Evolutionary conservation across 176 grass and related monocot species (phyloP).

Genomic region (Cymbopogon citratus): DNA sequence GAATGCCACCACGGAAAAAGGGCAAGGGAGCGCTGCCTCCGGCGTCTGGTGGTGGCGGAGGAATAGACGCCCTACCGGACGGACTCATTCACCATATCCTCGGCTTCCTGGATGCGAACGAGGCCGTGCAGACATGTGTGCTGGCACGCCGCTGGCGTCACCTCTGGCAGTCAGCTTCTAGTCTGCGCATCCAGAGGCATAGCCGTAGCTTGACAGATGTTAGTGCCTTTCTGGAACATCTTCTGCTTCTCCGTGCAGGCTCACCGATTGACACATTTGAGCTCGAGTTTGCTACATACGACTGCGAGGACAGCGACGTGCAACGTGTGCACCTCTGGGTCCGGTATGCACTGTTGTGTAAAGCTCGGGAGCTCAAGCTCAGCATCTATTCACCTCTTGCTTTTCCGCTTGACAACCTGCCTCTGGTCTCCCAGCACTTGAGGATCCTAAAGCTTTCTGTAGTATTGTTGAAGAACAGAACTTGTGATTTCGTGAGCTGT

Average conservation of each 20-base stretch:
- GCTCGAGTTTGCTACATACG: background rate
- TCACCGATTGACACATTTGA: background rate
- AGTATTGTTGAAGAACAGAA: no score
- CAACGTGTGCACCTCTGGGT: background rate
- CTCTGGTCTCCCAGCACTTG: no score
- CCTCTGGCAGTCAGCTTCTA: background rate
- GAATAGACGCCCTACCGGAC: background rate
- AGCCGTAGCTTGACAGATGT: background rate
- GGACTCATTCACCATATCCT: background rate
- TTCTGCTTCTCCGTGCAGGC: background rate
- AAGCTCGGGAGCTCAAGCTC: background rate
- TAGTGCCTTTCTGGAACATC: background rate
- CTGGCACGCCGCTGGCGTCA: background rate
- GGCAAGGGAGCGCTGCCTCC: no score
- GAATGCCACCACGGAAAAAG: no score
- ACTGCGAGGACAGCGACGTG: background rate
- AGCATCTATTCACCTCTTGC: rapidly evolving
- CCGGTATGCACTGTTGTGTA: background rate
- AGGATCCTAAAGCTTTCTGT: no score
- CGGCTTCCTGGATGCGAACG: background rate
- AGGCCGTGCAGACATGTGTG: background rate
- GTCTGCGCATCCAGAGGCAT: background rate
- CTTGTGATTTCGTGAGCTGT: no score
- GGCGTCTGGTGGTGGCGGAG: no score
- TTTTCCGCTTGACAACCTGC: background rate